Base-by-base conservation (phyloP, 2,329 filamentous ascomycete species). In the Amylocarpus encephaloides region DNA sequence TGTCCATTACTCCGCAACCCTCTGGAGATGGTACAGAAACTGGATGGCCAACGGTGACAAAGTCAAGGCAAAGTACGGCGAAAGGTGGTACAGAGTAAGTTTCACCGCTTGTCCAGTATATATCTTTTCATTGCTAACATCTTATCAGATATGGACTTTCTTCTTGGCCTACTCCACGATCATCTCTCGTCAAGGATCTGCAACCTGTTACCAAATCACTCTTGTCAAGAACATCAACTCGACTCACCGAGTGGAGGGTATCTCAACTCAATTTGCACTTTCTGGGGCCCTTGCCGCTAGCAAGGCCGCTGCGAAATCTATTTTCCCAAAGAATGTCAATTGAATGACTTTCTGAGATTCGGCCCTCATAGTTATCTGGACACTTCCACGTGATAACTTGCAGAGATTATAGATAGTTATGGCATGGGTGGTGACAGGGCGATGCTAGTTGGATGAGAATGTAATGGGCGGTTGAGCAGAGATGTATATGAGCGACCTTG, bases 1-100 rank as follows among this genome's bases (percentile, higher is more conserved):
- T 66, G 89, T 97, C 39, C 93, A 97, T 76, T 97, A 96, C 75
- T 95, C 89, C 45, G 90, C 90, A 46, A 97, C 93, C 26, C 75
- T 98, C 56, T 97, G 93, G 93, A 82, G 88, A 67, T 97, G 93
- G 93, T 97, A 97, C 77, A 80, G 93, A 60, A 97, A 97, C 80
- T 97, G 93, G 93, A 79, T 96, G 69, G 89, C 77, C 71, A 97
- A 97, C 79, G 77, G 79, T 61, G 88, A 95, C 52, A 94, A 95
- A 76, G 87, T 96, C 55, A 81, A 86, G 70, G 89, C 87, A 66
- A 97, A 96, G 79, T 97, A 97, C 67, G 93, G 93, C 65, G 83
- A 86, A 67, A 79, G 88, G 66, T 98, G 93, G 93, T 98, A 88
- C 81, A 84, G 92, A 70, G 87, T 91, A 78, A 75, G 86, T 77